Conservation (phyloP, 2,329 filamentous ascomycete species). For the Colletotrichum theobromicola region DNA sequence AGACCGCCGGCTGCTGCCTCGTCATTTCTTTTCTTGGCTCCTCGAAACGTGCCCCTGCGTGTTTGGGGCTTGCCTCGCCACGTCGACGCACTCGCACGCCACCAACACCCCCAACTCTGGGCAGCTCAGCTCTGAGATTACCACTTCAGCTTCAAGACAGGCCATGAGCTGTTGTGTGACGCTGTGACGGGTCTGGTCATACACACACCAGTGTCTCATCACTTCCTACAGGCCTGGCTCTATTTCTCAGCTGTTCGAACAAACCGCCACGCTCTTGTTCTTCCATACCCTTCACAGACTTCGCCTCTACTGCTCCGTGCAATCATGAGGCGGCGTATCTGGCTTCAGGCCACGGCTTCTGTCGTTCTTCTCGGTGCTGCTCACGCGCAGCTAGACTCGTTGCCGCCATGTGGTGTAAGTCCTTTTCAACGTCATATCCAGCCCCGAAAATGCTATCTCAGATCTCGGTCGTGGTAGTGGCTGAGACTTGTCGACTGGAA, state of each 20-base stretch:
- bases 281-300: not conserved
- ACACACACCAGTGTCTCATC: not conserved
- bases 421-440: not conserved
- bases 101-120: not conserved
- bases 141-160: not conserved
- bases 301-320: not conserved
- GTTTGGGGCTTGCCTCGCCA: not conserved
- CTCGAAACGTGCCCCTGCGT: not conserved
- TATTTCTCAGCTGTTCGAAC: not conserved
- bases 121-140: not conserved
- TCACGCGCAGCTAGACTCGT: slow-evolving; percentile 10
- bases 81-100: not conserved
- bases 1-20: not conserved
- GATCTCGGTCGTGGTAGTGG: not conserved
- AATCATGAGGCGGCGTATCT: not conserved
- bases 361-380: not conserved
- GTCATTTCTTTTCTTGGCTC: not conserved
- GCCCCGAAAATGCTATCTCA: not conserved
- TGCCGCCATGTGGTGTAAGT: slow-evolving; percentile 23
- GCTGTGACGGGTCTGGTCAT: slow-evolving; percentile 9
- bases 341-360: not conserved
- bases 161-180: slow-evolving; percentile 13
- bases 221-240: not conserved
- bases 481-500: not conserved
- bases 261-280: not conserved